These are phyloP conservation scores for Pezicula radicicola DNA, from an alignment of 2,329 filamentous ascomycete species.

Conservation along the genomic window DNA sequence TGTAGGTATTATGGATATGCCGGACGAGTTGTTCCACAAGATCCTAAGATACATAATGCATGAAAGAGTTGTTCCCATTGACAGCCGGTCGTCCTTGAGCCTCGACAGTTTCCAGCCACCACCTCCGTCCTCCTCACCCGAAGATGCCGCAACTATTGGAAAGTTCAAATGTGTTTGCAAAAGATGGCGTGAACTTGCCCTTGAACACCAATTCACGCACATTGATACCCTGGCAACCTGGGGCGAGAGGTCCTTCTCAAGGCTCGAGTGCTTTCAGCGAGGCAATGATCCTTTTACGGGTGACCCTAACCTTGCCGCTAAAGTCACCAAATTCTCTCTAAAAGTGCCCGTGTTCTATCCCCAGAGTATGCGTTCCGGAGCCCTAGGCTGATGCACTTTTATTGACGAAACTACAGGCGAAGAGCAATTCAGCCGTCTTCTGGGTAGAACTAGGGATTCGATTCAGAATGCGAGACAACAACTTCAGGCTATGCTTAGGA, in stretches of 20 bases:
- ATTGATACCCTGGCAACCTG: slow-evolving; percentile 46
- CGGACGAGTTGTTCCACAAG: slow-evolving; percentile 40
- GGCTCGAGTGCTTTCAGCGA: slow-evolving; percentile 35
- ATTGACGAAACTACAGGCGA: background rate
- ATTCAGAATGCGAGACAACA: background rate
- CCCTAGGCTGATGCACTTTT: background rate
- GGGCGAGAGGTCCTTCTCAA: slow-evolving; percentile 38
- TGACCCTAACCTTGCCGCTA: slow-evolving; percentile 43
- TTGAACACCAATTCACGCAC: slow-evolving; percentile 48
- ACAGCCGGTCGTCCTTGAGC: slow-evolving; percentile 45
- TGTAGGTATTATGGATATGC: background rate
- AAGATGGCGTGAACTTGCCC: slow-evolving; percentile 46
- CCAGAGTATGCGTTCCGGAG: slow-evolving; percentile 36
- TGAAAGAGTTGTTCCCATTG: slow-evolving; percentile 44
- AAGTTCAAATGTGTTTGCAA: slow-evolving; percentile 45
- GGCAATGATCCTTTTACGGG: slow-evolving; percentile 31
- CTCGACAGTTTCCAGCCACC: slow-evolving; percentile 47
- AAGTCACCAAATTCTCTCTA: slow-evolving; percentile 58
- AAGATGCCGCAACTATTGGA: slow-evolving; percentile 32
- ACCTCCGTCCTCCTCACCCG: slow-evolving; percentile 17
- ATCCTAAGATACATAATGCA: slow-evolving; percentile 48
- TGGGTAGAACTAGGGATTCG: background rate
- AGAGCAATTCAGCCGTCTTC: background rate
- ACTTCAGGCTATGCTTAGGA: background rate
- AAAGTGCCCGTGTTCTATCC: slow-evolving; percentile 56